phyloP scores from a whole-genome alignment of 345 rosid genomes.

The Sisymbrium altissimum region DNA sequence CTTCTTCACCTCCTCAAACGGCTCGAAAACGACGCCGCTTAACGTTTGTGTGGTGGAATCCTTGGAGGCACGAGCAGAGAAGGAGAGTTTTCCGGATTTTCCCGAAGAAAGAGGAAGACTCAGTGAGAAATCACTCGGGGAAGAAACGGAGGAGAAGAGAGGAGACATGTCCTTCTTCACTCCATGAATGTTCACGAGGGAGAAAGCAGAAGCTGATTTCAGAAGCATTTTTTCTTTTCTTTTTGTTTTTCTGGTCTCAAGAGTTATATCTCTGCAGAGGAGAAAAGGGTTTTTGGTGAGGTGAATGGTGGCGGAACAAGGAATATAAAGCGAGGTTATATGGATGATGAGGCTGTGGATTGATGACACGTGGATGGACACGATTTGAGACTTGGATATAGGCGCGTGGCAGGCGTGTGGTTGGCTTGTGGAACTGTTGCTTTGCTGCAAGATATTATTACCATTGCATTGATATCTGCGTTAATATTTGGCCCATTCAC shows the following conservation, averaged over 20 bases:
- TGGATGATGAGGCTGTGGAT: slow-evolving; percentile 38
- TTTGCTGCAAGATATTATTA: slow-evolving; percentile 21
- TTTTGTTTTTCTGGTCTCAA: neutral
- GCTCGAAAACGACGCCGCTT: slow-evolving; percentile 47
- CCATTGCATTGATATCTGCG: neutral
- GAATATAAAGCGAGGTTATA: slow-evolving; percentile 18
- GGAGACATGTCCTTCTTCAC: slow-evolving; percentile 20
- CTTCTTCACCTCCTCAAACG: slow-evolving; percentile 74
- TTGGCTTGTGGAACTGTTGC: slow-evolving; percentile 24
- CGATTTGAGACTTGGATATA: slow-evolving; percentile 10
- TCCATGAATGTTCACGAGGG: slow-evolving; percentile 35
- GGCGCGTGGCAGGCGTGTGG: slow-evolving; percentile 52
- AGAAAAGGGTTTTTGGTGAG: neutral
- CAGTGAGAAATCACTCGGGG: slow-evolving; percentile 6
- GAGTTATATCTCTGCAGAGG: too few species aligned
- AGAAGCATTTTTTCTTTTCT: slow-evolving; percentile 44
- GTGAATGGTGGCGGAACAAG: slow-evolving; percentile 12
- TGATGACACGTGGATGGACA: slow-evolving; percentile 40
- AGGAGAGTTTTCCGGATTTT: slow-evolving; percentile 17
- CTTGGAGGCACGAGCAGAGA: slow-evolving; percentile 26
- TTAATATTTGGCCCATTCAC: neutral
- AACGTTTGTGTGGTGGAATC: slow-evolving; percentile 6
- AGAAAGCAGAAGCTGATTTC: slow-evolving; percentile 42
- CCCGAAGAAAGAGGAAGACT: slow-evolving; percentile 17
- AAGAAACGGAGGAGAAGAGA: slow-evolving; percentile 17